Evolutionary conservation across 768 basidiomycete genomes (phyloP).

Genomic region (Rickenella mellea): DNA sequence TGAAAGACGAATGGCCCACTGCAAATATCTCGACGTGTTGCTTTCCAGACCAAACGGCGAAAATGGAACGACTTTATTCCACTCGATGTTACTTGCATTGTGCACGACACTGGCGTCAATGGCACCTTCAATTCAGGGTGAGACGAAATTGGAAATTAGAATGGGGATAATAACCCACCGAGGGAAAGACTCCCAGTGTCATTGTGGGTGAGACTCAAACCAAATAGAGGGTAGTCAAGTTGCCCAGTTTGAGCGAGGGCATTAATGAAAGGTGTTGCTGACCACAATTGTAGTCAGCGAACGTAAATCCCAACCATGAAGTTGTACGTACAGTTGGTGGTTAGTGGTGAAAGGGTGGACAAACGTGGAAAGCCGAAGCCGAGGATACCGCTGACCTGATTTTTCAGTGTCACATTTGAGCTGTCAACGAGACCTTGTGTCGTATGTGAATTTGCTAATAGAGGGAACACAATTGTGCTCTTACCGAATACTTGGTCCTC

Average conservation of each 20-base stretch:
- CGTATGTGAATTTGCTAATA: not conserved
- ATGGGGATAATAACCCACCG: conserved; percentile 29
- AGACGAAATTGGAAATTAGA: not conserved
- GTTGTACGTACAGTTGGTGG: conserved; percentile 36
- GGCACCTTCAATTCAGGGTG: conserved; percentile 44
- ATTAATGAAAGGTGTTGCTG: conserved; percentile 63
- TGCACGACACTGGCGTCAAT: conserved; percentile 61
- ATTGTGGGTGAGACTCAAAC: conserved; percentile 54
- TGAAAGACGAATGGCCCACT: conserved; percentile 61
- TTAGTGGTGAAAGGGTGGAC: conserved; percentile 42
- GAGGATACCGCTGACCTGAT: conserved; percentile 61
- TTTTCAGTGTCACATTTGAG: conserved; percentile 52
- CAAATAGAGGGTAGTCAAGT: conserved; percentile 69
- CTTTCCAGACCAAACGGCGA: conserved; percentile 48
- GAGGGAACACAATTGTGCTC: conserved; percentile 8
- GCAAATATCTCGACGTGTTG: conserved; percentile 61
- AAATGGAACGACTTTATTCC: conserved; percentile 72
- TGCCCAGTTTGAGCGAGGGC: conserved; percentile 52
- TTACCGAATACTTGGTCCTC: conserved; percentile 60
- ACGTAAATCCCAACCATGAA: not conserved
- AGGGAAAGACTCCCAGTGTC: conserved; percentile 53
- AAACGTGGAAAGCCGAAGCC: conserved; percentile 72
- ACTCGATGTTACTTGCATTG: conserved; percentile 49
- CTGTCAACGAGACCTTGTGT: conserved; percentile 46
- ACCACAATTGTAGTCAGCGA: conserved; percentile 3